Evolutionary conservation across 768 basidiomycete genomes (phyloP).

Genomic region (Dioszegia crocea): DNA sequence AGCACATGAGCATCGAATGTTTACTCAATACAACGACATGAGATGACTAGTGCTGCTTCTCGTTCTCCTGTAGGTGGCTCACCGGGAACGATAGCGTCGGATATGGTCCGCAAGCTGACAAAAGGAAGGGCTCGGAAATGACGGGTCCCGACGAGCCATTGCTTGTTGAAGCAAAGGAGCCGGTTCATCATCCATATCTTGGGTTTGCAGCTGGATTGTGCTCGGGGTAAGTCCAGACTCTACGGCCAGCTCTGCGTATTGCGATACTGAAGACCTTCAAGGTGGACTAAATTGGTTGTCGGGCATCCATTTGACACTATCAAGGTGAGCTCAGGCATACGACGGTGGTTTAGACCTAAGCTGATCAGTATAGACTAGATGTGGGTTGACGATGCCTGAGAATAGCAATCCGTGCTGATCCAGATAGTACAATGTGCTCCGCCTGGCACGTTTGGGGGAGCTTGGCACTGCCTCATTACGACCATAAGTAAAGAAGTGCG

Average conservation of each 20-base stretch:
- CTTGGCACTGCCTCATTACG: slow-evolving; percentile 31
- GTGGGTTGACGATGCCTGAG: slow-evolving; percentile 14
- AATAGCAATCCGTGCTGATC: not conserved
- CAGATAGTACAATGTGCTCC: slow-evolving; percentile 38
- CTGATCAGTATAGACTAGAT: slow-evolving; percentile 30
- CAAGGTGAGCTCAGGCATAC: slow-evolving; percentile 23
- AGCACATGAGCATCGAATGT: too few relatives aligned
- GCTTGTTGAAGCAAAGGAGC: not conserved
- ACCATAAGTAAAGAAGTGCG: slow-evolving; percentile 39
- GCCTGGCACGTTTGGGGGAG: slow-evolving; percentile 30
- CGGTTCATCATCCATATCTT: slow-evolving; percentile 30
- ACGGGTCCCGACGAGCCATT: slow-evolving; percentile 3
- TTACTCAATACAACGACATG: not conserved
- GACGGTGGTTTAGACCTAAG: not conserved
- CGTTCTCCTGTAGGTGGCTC: not conserved
- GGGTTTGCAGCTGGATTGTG: slow-evolving; percentile 46
- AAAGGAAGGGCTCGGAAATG: not conserved
- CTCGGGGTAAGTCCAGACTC: slow-evolving; percentile 28
- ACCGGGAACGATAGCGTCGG: too few relatives aligned
- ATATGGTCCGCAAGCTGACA: too few relatives aligned
- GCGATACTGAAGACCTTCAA: not conserved
- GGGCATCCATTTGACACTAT: slow-evolving; percentile 47
- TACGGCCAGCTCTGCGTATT: not conserved
- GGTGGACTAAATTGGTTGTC: slow-evolving; percentile 38
- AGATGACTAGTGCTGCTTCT: not conserved